A percentile compares a stretch with the other conserved stretches of the same genome.
Conservation (phyloP, 2,329 filamentous ascomycete species). For the Fonsecaea multimorphosa region DNA sequence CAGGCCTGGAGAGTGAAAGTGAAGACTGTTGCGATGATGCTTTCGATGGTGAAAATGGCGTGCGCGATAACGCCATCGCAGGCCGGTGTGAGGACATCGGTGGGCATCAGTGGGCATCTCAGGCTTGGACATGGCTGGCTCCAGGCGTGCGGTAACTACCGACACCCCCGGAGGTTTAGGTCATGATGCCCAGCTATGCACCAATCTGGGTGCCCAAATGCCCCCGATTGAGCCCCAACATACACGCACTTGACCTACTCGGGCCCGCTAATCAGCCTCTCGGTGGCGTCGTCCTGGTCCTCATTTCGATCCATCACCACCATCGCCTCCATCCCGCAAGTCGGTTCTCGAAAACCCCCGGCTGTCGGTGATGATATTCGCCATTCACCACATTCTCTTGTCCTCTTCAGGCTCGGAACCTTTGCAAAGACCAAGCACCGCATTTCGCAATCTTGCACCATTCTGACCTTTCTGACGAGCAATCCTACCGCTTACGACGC, state of each 20-base stretch:
- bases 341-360: constrained; percentile 12
- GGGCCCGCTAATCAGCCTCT: not conserved
- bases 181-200: not conserved
- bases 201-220: constrained; percentile 6
- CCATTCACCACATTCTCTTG: constrained; percentile 6
- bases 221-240: not conserved
- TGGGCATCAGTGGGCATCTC: not conserved
- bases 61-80: constrained; percentile 20
- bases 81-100: not conserved
- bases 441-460: constrained; percentile 31
- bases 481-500: not conserved
- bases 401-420: constrained; percentile 3
- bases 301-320: constrained; percentile 3
- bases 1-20: not conserved
- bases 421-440: constrained; percentile 7
- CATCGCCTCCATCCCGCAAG: not conserved
- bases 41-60: constrained; percentile 20
- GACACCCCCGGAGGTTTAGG: not conserved
- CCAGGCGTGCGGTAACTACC: not conserved
- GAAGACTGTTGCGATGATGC: constrained; percentile 1
- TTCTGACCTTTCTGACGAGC: constrained; percentile 10
- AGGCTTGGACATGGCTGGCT: not conserved
- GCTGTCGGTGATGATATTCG: constrained; percentile 19
- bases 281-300: not conserved
- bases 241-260: not conserved